phyloP scores from a whole-genome alignment of 1,284 basidiomycete genomes.

The Fomes fomentarius region DNA sequence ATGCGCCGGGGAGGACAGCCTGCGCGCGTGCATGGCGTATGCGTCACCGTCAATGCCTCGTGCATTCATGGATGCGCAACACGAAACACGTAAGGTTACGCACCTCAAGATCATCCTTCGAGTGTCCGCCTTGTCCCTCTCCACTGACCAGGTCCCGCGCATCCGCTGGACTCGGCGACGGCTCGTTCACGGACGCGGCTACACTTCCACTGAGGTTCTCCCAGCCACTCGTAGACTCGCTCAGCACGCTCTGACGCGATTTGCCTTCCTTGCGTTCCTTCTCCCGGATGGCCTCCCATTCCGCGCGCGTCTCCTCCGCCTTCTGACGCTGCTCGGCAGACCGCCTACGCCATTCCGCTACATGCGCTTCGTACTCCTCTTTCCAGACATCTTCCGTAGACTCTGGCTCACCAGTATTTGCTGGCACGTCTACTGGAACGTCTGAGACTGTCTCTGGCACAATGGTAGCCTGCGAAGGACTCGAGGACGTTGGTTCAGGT shows the following conservation, averaged over 20 bases:
- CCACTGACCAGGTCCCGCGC: conserved; percentile 47
- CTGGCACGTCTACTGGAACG: neutral
- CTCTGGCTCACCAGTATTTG: conserved; percentile 16
- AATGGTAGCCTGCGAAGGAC: conserved; percentile 18
- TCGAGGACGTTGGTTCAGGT: conserved; percentile 19
- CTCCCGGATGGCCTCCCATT: conserved; percentile 65
- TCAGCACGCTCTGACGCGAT: conserved; percentile 27
- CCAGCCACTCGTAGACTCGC: conserved; percentile 47
- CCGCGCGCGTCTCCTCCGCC: conserved; percentile 72
- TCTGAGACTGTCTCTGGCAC: conserved; percentile 11
- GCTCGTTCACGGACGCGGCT: conserved; percentile 25
- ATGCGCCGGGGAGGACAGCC: conserved; percentile 24
- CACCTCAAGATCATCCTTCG: conserved; percentile 32
- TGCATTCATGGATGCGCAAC: neutral
- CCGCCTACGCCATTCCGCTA: conserved; percentile 73
- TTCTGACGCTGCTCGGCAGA: conserved; percentile 75
- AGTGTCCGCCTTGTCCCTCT: conserved; percentile 42
- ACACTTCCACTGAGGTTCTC: conserved; percentile 46
- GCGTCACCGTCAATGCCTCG: conserved; percentile 1
- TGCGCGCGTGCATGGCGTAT: conserved; percentile 7
- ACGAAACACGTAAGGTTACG: conserved; percentile 5
- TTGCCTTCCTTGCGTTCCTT: conserved; percentile 36
- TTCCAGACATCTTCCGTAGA: conserved; percentile 51
- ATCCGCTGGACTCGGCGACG: conserved; percentile 42
- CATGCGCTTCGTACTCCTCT: conserved; percentile 68